Conservation (phyloP, 805 yeast species). For the Kazachstania taianensis region DNA sequence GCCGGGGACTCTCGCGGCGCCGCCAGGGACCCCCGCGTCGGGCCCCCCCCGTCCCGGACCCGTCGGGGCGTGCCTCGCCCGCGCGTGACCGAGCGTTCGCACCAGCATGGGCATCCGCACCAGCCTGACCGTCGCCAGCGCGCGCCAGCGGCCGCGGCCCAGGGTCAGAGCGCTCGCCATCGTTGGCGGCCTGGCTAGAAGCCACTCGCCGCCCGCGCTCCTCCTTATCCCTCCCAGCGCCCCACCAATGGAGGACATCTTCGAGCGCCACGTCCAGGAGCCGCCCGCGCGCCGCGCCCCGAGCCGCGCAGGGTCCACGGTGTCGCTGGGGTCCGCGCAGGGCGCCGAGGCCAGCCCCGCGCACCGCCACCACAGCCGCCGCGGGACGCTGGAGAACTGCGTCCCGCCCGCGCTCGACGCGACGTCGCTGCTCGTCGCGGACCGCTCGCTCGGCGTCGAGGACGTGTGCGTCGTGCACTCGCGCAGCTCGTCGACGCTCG, state of each 20-base stretch:
- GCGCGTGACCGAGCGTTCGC: not conserved
- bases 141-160: no score
- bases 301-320: slow-evolving; percentile 33
- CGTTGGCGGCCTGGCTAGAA: not conserved
- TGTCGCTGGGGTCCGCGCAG: no score
- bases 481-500: slow-evolving; percentile 46
- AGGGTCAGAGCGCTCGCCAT: not conserved
- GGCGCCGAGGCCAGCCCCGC: no score
- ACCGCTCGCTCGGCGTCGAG: slow-evolving; percentile 48
- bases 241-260: slow-evolving; percentile 34
- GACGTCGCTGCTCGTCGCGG: slow-evolving; percentile 52
- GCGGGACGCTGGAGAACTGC: slow-evolving; percentile 46
- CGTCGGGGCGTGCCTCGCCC: not conserved
- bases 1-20: slow-evolving; percentile 17
- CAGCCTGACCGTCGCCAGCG: no score
- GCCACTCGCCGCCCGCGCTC: not conserved
- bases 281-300: no score
- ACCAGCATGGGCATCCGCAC: not conserved
- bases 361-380: slow-evolving; percentile 19
- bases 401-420: slow-evolving; percentile 82
- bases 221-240: slow-evolving; percentile 6
- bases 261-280: slow-evolving; percentile 47
- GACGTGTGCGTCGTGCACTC: slow-evolving; percentile 62
- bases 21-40: not conserved
- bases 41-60: not conserved